These are phyloP conservation scores for Penicillium sp. DNA, from an alignment of 2,329 filamentous ascomycete genomes.

Conservation along the genomic window DNA sequence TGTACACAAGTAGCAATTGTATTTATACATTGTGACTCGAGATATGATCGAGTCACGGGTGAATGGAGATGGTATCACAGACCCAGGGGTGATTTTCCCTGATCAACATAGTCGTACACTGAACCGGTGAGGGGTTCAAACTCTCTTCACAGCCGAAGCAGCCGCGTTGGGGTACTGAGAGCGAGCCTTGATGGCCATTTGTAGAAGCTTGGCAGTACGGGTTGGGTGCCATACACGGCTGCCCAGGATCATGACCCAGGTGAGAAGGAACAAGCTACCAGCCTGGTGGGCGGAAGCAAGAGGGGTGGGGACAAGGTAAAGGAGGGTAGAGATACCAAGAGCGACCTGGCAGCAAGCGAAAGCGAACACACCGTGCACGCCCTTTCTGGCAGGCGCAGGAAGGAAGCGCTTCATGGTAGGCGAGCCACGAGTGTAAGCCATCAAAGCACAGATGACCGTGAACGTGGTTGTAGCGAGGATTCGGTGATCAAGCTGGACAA, in stretches of 20 bases:
- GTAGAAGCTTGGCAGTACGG: slow-evolving; percentile 62
- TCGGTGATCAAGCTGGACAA: slow-evolving; percentile 94
- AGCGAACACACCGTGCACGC: slow-evolving; percentile 77
- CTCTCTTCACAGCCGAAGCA: slow-evolving; percentile 23
- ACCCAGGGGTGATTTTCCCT: slow-evolving; percentile 9
- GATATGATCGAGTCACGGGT: slow-evolving; percentile 1
- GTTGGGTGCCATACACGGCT: slow-evolving; percentile 75
- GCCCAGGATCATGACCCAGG: slow-evolving; percentile 76
- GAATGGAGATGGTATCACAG: slow-evolving; percentile 31
- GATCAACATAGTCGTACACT: slow-evolving; percentile 21
- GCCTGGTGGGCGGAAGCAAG: slow-evolving; percentile 92
- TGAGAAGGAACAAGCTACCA: slow-evolving; percentile 80
- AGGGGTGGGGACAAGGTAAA: slow-evolving; percentile 89
- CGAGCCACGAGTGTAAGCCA: slow-evolving; percentile 74
- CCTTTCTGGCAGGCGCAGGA: slow-evolving; percentile 63
- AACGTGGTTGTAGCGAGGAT: slow-evolving; percentile 90
- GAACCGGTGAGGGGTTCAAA: slow-evolving; percentile 3
- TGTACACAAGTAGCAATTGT: slow-evolving; percentile 7
- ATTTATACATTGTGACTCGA: slow-evolving; percentile 23
- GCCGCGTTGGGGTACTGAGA: slow-evolving; percentile 28
- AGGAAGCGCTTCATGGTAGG: slow-evolving; percentile 62
- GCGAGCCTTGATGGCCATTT: slow-evolving; percentile 43
- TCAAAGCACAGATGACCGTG: slow-evolving; percentile 75
- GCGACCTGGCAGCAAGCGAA: slow-evolving; percentile 79
- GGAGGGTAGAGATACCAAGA: slow-evolving; percentile 85